phyloP scores from a whole-genome alignment of 257 asterid species.

The Paraleonurus japonicus region DNA sequence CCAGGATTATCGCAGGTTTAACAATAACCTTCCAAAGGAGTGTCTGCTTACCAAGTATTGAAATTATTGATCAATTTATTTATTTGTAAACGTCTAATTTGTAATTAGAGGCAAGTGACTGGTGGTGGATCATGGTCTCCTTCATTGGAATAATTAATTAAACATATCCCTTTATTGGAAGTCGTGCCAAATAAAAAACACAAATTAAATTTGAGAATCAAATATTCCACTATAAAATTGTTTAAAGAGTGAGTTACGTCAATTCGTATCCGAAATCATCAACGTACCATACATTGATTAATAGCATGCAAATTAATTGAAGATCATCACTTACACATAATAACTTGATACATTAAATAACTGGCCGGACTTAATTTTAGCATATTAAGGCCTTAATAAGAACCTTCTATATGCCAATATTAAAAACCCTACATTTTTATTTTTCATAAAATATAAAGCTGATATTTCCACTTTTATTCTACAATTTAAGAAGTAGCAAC shows the following conservation, averaged over 20 bases:
- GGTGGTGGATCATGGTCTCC: neutral
- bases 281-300: too few relatives aligned
- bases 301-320: neutral
- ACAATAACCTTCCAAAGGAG: constrained; percentile 61
- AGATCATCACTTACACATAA: neutral
- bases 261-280: too few relatives aligned
- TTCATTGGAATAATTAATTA: neutral
- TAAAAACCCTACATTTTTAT: neutral
- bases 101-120: too few relatives aligned
- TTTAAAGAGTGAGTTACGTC: too few relatives aligned
- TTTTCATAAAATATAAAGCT: neutral
- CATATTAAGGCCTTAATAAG: neutral
- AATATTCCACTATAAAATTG: too few relatives aligned
- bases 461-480: neutral
- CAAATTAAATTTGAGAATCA: neutral
- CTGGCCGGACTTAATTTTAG: too few relatives aligned
- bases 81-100: too few relatives aligned
- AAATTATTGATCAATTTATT: too few relatives aligned
- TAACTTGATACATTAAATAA: neutral
- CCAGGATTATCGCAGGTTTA: constrained; percentile 58
- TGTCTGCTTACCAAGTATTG: constrained; percentile 70
- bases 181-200: neutral
- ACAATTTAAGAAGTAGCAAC: too few relatives aligned
- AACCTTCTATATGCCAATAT: neutral
- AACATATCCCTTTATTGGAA: neutral